Conservation (phyloP, 164 flowering plant genomes). For the Platanus orientalis region DNA sequence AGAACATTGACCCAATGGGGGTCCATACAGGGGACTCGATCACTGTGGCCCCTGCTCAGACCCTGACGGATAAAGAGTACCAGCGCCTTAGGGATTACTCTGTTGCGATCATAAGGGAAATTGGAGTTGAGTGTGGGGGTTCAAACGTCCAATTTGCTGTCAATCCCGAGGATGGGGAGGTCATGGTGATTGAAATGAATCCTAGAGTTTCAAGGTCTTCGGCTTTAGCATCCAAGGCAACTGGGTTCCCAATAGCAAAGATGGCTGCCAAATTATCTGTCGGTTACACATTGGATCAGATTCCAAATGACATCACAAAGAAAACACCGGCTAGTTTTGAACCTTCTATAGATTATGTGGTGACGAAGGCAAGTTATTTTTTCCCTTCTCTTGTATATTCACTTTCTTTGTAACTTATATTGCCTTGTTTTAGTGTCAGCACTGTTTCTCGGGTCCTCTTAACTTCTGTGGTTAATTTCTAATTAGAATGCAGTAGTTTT, state of each 20-base stretch:
- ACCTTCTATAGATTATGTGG: slow-evolving; percentile 98
- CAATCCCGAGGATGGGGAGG: slow-evolving; percentile 88
- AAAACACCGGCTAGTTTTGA: slow-evolving; percentile 99
- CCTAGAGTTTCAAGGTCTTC: slow-evolving; percentile 98
- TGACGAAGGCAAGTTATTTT: slow-evolving; percentile 65
- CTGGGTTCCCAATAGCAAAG: slow-evolving; percentile 96
- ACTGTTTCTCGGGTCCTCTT: background rate
- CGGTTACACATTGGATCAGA: slow-evolving; percentile 88
- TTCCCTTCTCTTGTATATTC: background rate
- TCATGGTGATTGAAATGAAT: slow-evolving; percentile 98
- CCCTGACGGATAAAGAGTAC: slow-evolving; percentile 92
- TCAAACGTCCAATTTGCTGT: slow-evolving; percentile 98
- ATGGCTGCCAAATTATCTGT: slow-evolving; percentile 97
- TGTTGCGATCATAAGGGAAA: slow-evolving; percentile 84
- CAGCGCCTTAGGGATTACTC: slow-evolving; percentile 92
- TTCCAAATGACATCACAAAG: slow-evolving; percentile 90
- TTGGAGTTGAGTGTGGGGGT: slow-evolving; percentile 98
- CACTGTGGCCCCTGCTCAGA: slow-evolving; percentile 98
- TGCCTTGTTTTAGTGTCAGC: background rate
- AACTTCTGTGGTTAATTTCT: background rate
- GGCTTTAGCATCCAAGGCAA: slow-evolving; percentile 96
- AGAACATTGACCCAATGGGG: slow-evolving; percentile 96
- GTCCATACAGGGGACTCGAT: slow-evolving; percentile 95
- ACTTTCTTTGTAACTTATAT: background rate
- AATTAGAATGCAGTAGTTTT: too few relatives aligned